These are phyloP conservation scores for Saccharata proteae DNA, from an alignment of 2,329 filamentous ascomycete genomes.

Conservation along the genomic window DNA sequence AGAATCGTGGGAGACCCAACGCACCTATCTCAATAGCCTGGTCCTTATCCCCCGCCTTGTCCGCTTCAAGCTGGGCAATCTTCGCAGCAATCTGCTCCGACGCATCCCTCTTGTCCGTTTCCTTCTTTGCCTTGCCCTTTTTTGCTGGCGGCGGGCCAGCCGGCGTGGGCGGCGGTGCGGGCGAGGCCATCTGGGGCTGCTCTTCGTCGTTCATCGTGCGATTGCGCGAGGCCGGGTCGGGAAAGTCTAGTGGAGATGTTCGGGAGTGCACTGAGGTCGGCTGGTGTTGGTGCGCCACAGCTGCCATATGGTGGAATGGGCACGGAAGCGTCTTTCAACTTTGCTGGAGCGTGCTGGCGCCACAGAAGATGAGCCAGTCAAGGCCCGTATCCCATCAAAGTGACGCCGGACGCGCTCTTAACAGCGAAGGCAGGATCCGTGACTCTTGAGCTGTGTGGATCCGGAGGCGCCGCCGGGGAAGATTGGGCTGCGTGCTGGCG, in stretches of 20 bases:
- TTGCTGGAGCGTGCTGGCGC: too few relatives aligned
- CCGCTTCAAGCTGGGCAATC: conserved; percentile 89
- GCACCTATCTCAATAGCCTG: conserved; percentile 91
- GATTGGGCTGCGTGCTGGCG: too few relatives aligned
- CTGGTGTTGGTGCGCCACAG: conserved; percentile 24
- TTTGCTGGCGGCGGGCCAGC: conserved; percentile 43
- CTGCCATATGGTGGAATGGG: conserved; percentile 15
- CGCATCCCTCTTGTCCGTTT: conserved; percentile 71
- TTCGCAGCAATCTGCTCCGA: conserved; percentile 85
- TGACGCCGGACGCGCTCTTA: too few relatives aligned
- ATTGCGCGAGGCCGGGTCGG: background rate
- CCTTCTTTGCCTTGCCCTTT: conserved; percentile 76
- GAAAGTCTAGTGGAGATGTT: conserved; percentile 22
- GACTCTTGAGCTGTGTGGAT: too few relatives aligned
- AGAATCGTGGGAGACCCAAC: conserved; percentile 24
- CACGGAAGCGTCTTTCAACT: too few relatives aligned
- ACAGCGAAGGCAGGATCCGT: too few relatives aligned
- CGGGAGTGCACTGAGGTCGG: conserved; percentile 19
- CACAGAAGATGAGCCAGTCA: too few relatives aligned
- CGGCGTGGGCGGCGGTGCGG: conserved; percentile 6
- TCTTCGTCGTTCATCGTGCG: conserved; percentile 6
- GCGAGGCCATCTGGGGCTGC: conserved; percentile 4
- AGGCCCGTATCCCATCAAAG: too few relatives aligned
- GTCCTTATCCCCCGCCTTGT: conserved; percentile 86
- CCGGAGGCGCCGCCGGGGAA: too few relatives aligned